Evolutionary conservation across 2,329 filamentous ascomycete genomes (phyloP).

Genomic region (Dactylonectria estremocensis): DNA sequence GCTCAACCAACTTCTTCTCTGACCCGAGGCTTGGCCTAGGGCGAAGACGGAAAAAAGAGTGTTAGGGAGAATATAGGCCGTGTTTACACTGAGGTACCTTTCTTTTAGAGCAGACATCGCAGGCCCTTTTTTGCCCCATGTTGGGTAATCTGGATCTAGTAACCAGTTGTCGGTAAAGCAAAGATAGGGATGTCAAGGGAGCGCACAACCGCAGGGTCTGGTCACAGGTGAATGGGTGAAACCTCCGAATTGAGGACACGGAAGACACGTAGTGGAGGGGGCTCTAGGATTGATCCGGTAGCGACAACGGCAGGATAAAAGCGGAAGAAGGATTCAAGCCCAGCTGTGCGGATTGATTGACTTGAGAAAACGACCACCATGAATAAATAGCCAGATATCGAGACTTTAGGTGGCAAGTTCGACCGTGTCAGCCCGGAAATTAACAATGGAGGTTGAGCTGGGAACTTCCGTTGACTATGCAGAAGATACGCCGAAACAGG

Average conservation of each 20-base stretch:
- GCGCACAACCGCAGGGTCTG: no score
- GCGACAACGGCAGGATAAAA: slow-evolving; percentile 8
- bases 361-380: no score
- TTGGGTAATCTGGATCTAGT: slow-evolving; percentile 7
- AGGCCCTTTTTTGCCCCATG: slow-evolving; percentile 27
- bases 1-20: no score
- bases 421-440: slow-evolving; percentile 1
- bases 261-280: slow-evolving; percentile 1
- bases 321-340: slow-evolving; percentile 7
- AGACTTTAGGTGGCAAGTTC: slow-evolving; percentile 3
- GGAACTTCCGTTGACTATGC: no score
- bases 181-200: no score
- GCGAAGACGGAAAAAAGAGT: no score
- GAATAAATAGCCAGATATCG: no score
- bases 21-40: no score
- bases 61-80: slow-evolving; percentile 14
- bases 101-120: slow-evolving; percentile 29
- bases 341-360: slow-evolving; percentile 3
- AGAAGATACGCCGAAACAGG: slow-evolving; percentile 10
- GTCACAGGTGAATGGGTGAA: no score
- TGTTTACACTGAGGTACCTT: slow-evolving; percentile 9
- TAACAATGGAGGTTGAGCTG: slow-evolving; percentile 4
- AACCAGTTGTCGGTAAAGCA: slow-evolving; percentile 5
- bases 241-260: neutral
- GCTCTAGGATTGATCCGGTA: neutral